Evolutionary conservation across 2,329 filamentous ascomycete genomes (phyloP), one percentile per base, ranked within the genome.

Genomic region (Xylariaceae sp.): DNA sequence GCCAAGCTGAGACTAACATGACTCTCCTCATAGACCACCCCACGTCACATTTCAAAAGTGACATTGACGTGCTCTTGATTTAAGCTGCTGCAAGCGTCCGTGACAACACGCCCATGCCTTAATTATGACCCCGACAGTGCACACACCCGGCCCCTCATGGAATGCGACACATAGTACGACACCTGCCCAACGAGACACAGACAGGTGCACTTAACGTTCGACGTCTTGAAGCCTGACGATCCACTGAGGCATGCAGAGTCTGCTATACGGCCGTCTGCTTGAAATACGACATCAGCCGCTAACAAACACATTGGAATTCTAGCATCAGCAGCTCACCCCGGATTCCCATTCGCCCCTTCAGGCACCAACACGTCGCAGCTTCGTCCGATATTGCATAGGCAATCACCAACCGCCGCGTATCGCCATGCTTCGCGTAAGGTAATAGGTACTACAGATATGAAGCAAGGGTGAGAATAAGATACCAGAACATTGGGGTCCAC

Each of bases 21-120:
- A 13, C 23, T 6, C 15, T 51, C 18, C 13, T 50, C 15, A 42
- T 17, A 4, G 18, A 53, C 48, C 45, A 11, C 42, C 39, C 45
- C 58, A 56, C 18, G 49, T 55, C 52, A 39, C 45, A 58, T 49
- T 30, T 39, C 35, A n/a, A 30, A 17, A 42, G n/a, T 53, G 37
- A 51, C 53, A 51, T 51, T 48, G 17, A 37, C 52, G 11, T 49
- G 34, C 56, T 45, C 39, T 61, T 49, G 18, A 10, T 44, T 52
- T 53, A 52, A 52, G 51, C 52, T 57, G 35, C 58, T 44, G 61
- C 61, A 53, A 55, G 58, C n/a, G 17, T 30, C 61, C 56, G 56
- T 61, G 53, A 57, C 54, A 61, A 61, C 53, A 45, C 54, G 53
- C 44, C 44, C 42, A 50, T 56, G 49, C 52, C 49, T 51, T 42